phyloP scores from a whole-genome alignment of 2,329 filamentous ascomycete genomes.

The Ophiosphaerella herpotricha region DNA sequence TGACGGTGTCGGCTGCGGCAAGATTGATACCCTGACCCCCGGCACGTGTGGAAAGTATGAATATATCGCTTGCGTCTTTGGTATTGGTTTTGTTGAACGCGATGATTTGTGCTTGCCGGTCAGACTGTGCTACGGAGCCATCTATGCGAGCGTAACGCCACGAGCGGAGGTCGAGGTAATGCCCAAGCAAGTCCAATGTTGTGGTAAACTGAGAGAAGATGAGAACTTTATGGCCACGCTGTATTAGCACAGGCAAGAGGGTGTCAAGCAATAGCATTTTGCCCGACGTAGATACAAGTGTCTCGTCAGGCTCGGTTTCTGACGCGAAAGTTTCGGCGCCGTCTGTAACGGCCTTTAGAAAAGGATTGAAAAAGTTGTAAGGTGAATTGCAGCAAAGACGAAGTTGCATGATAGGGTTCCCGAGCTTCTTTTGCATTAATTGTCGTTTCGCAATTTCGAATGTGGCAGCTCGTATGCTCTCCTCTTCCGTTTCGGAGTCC shows the following conservation, averaged over 20 bases:
- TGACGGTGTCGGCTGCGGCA: slow-evolving; percentile 86
- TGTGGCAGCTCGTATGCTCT: slow-evolving; percentile 67
- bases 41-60: slow-evolving; percentile 86
- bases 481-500: slow-evolving; percentile 59
- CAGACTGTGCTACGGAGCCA: slow-evolving; percentile 75
- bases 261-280: slow-evolving; percentile 96
- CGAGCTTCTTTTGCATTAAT: slow-evolving; percentile 87
- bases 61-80: slow-evolving; percentile 63
- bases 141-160: slow-evolving; percentile 92
- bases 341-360: slow-evolving; percentile 58
- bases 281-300: slow-evolving; percentile 82
- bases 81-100: slow-evolving; percentile 51
- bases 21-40: slow-evolving; percentile 96
- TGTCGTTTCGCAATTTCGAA: slow-evolving; percentile 83
- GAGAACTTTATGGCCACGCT: slow-evolving; percentile 81
- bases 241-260: slow-evolving; percentile 75
- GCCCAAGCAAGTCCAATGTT: slow-evolving; percentile 86
- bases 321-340: slow-evolving; percentile 51
- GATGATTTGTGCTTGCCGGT: slow-evolving; percentile 55
- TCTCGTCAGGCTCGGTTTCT: slow-evolving; percentile 69
- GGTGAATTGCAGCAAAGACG: slow-evolving; percentile 91
- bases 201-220: slow-evolving; percentile 98
- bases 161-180: slow-evolving; percentile 78
- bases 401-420: slow-evolving; percentile 90
- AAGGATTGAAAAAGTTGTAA: slow-evolving; percentile 96